Conservation (phyloP, 208 protist genomes). For the Acanthamoeba triangularis region DNA sequence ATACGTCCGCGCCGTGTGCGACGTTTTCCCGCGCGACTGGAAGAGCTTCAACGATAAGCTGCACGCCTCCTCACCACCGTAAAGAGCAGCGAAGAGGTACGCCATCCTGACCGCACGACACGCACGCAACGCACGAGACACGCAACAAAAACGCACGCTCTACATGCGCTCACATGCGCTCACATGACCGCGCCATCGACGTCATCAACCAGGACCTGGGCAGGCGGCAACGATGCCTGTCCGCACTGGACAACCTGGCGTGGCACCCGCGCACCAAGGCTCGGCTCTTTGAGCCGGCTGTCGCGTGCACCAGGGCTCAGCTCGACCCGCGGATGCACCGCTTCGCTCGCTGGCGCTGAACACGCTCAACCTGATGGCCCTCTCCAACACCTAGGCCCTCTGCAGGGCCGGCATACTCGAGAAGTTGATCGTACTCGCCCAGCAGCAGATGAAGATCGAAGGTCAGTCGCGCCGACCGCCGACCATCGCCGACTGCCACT, state of each 20-base stretch:
- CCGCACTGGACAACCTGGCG: constrained; percentile 66
- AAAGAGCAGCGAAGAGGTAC: constrained; percentile 33
- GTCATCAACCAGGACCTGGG: constrained; percentile 12
- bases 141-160: too few relatives aligned
- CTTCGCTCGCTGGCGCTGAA: constrained; percentile 58
- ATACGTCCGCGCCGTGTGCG: too few relatives aligned
- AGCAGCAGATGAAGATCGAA: constrained; percentile 34
- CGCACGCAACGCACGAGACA: too few relatives aligned
- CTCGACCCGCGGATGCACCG: background rate
- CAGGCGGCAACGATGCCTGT: constrained; percentile 59
- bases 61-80: constrained; percentile 36
- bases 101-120: too few relatives aligned
- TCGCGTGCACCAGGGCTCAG: constrained; percentile 4
- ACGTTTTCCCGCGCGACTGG: constrained; percentile 70
- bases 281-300: background rate
- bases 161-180: background rate
- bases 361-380: constrained; percentile 69
- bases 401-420: constrained; percentile 36
- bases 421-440: constrained; percentile 17
- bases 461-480: too few relatives aligned
- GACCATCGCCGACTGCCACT: too few relatives aligned
- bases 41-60: constrained; percentile 73
- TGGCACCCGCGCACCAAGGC: constrained; percentile 67
- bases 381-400: constrained; percentile 55
- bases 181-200: background rate